Conservation (phyloP, 441 rosid genomes). For the Erodium texanum region DNA sequence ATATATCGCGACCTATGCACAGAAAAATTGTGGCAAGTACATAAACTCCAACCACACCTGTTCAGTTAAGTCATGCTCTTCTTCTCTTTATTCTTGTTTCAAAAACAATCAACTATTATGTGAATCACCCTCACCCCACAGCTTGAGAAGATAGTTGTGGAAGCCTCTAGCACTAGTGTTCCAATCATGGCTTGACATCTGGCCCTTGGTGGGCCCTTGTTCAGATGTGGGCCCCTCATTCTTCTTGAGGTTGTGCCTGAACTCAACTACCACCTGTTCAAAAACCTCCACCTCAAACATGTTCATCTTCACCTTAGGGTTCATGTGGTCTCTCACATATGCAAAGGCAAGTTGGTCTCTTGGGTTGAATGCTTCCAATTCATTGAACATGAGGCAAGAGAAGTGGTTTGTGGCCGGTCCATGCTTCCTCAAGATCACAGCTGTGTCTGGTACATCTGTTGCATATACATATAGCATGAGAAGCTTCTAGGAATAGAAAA, state of each 20-base stretch:
- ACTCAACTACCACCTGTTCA: constrained; percentile 64
- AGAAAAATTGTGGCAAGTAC: neutral
- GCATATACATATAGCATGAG: too few relatives aligned
- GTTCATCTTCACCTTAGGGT: constrained; percentile 51
- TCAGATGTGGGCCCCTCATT: constrained; percentile 5
- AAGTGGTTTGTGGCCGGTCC: constrained; percentile 47
- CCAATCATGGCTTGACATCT: constrained; percentile 30
- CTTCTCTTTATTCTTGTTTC: neutral
- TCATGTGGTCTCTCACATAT: constrained; percentile 55
- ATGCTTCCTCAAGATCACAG: constrained; percentile 59
- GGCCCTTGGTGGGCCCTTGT: constrained; percentile 14
- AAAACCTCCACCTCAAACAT: constrained; percentile 77
- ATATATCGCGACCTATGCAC: neutral
- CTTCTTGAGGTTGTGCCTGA: constrained; percentile 53
- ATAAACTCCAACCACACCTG: neutral
- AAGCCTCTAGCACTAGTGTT: constrained; percentile 43
- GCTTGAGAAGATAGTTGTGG: constrained; percentile 36
- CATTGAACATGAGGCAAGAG: constrained; percentile 75
- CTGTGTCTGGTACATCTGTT: constrained; percentile 76
- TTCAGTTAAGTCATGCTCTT: neutral
- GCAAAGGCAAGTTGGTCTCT: constrained; percentile 80
- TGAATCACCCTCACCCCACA: constrained; percentile 41
- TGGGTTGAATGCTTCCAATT: constrained; percentile 68
- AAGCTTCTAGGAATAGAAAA: too few relatives aligned
- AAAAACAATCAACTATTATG: neutral